These are phyloP conservation scores for Magnusiomyces fungicola DNA, from an alignment of 1,139 yeast genomes.

Conservation along the genomic window DNA sequence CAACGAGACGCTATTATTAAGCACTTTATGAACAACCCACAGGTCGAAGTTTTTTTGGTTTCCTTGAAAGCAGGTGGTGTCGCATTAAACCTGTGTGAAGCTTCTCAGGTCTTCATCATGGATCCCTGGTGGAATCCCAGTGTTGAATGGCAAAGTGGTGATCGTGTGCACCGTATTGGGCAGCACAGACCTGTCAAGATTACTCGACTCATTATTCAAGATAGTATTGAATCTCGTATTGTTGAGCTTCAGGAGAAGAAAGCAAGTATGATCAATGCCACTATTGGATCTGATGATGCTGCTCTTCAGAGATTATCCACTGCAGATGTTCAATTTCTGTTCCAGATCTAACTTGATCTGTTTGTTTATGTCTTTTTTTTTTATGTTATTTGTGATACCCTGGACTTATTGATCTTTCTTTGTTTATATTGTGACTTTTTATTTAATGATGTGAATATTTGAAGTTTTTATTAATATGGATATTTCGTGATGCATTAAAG, in stretches of 20 bases:
- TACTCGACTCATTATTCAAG: constrained; percentile 88
- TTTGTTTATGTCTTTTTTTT: no score
- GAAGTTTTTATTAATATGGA: no score
- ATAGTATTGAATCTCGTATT: constrained; percentile 91
- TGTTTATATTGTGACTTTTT: no score
- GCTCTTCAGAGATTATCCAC: constrained; percentile 86
- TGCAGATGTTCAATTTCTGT: constrained; percentile 88
- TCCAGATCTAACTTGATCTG: constrained; percentile 31
- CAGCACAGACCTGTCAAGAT: constrained; percentile 93
- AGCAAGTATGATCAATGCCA: constrained; percentile 96
- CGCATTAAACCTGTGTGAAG: constrained; percentile 91
- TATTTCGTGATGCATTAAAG: no score
- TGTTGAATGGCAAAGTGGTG: constrained; percentile 97
- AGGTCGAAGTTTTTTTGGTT: constrained; percentile 87
- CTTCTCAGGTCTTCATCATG: constrained; percentile 87
- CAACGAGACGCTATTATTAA: constrained; percentile 89
- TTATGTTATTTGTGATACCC: no score
- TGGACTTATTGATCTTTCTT: no score
- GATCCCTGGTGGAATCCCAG: constrained; percentile 99
- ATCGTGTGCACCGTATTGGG: constrained; percentile 95
- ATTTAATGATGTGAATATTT: no score
- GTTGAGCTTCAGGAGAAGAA: constrained; percentile 94
- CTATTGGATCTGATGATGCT: constrained; percentile 83
- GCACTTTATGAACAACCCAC: constrained; percentile 85
- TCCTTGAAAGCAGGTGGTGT: constrained; percentile 98